Evolutionary conservation across 345 rosid genomes (phyloP), one percentile per base, ranked within the genome.

Genomic region (Sisymbrium irio): DNA sequence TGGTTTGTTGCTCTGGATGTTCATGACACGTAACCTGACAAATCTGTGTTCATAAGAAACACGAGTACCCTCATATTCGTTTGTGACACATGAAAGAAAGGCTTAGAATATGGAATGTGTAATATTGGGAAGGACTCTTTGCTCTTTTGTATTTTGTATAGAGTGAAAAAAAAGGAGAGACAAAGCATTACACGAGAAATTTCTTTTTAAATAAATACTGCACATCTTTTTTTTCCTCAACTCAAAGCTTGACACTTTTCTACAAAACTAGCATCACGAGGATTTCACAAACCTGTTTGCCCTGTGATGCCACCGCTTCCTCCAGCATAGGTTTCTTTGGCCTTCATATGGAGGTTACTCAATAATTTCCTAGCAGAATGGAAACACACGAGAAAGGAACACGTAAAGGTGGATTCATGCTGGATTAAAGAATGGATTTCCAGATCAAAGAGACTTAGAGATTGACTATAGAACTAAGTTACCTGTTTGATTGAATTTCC

Each of bases 401-500:
- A 49, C 10, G 2, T 67, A 17, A 64, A 30, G 49, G 40, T 56
- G 55, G 32, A 55, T 55, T 55, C 62, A 56, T 46, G 60, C 14
- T 56, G 46, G 46, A 54, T 44, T 53, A 18, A 45, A 69, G 28
- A 62, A 25, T 20, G 3, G 7, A 22, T 27, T 28, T 25, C 57
- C 17, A 57, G 51, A 62, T 72, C 12, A 72, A 54, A 19, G 22
- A 30, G 55, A 19, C 41, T 3, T 37, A 25, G 59, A 33, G 19
- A 37, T 57, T 9, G n/a, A 57, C 15, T n/a, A 32, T 15, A 64
- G 49, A 55, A 22, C 2, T 13, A 25, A 32, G 82, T 78, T 83
- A 95, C 99, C 94, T 82, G 74, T 86, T 90, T 81, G 75, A 84
- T 73, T 63, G 30, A 49, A 57, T 58, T 79, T 28, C 73, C 81